Percentiles rank a stretch among this genome's conserved stretches.
phyloP scores from a whole-genome alignment of 768 basidiomycete species.

The Tricholoma sp. region DNA sequence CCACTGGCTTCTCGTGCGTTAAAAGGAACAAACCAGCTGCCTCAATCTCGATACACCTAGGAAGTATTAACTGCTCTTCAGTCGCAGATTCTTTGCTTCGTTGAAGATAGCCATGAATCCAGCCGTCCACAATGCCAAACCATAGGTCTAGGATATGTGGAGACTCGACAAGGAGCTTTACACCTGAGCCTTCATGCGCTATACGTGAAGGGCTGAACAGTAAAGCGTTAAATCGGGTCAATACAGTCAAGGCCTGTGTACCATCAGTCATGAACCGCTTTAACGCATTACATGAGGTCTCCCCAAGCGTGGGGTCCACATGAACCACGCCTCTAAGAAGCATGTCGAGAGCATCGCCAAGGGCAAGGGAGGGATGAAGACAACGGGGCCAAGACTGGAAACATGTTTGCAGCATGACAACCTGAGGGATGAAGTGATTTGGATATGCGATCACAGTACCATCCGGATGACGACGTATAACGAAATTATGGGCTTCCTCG shows the following conservation, averaged over 20 bases:
- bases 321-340: conserved; percentile 80
- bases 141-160: conserved; percentile 66
- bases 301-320: conserved; percentile 69
- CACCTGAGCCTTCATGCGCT: conserved; percentile 55
- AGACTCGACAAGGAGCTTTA: conserved; percentile 63
- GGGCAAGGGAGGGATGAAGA: conserved; percentile 48
- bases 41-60: conserved; percentile 58
- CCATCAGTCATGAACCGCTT: conserved; percentile 68
- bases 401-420: conserved; percentile 68
- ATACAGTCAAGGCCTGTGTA: conserved; percentile 47
- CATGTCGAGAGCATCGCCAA: conserved; percentile 68
- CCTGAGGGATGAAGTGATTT: conserved; percentile 48
- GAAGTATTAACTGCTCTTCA: conserved; percentile 36
- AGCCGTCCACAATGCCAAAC: conserved; percentile 64
- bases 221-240: conserved; percentile 63
- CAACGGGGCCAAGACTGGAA: conserved; percentile 86
- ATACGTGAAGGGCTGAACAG: conserved; percentile 68
- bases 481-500: conserved; percentile 65
- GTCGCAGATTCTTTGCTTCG: conserved; percentile 34
- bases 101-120: conserved; percentile 49
- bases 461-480: conserved; percentile 66
- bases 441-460: conserved; percentile 63
- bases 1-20: conserved; percentile 44
- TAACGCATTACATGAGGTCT: conserved; percentile 63
- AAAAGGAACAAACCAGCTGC: conserved; percentile 74